Evolutionary conservation across 2,329 filamentous ascomycete genomes (phyloP), one percentile per base, ranked within the genome.

Genomic region (Aspergillus tanneri): DNA sequence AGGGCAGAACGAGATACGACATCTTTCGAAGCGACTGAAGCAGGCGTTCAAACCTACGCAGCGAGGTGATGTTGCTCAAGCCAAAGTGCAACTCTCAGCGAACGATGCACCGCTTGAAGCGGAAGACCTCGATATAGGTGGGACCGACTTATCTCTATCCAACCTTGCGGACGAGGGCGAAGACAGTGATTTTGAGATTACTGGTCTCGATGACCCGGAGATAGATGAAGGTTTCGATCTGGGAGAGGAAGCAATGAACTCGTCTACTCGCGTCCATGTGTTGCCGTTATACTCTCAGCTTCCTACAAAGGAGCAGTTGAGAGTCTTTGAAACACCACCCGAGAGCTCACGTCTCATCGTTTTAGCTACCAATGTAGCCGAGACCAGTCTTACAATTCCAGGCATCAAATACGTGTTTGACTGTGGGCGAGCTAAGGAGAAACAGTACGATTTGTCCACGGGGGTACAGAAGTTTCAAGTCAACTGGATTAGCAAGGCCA

Each of bases 401-500:
- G 91, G 90, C 2, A 91, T 95, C 52, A 84, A 89, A 51, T 99
- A 96, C 64, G 93, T 99, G 7, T 96, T 99, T 54, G 92, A 97
- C 68, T 91, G 88, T 56, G 93, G 93, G 25, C 81, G 95, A 41
- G 87, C 88, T 27, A 99, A 99, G 69, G 91, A 96, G 68, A 86
- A 92, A 54, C 87, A 86, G 49, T 97, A 93, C 62, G 88, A 97
- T 65, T 79, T 83, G n/a, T 74, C 82, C 9, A 96, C 88, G 7
- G 92, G 92, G 3, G 92, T 99, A 0, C 93, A 99, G 67, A 96
- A 87, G 63, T 99, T 96, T 65, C 88, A 96, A 60, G 83, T 99
- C 44, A 87, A 87, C 32, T 99, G 92, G 90, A 95, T 97, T 66
- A 96, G 91, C 74, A 97, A 99, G 73, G 93, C 93, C 22, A 95